Evolutionary conservation across 1,139 yeast species (phyloP), one percentile per base, ranked within the genome.

Genomic region (Candida tunisiensis): DNA sequence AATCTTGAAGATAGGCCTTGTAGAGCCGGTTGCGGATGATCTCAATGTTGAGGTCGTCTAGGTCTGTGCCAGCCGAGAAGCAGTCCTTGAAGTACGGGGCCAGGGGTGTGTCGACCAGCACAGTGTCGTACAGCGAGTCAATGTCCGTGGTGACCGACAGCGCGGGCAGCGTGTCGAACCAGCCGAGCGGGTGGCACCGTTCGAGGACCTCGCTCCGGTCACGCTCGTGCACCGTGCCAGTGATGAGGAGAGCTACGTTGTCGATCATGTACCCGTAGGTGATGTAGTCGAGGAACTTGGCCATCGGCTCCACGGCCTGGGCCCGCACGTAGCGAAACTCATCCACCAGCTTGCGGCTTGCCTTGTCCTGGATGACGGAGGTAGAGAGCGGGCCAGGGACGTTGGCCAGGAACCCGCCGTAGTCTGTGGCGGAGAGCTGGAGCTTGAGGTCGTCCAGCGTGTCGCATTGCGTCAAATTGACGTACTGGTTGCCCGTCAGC

Each of bases 251-350:
- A 16, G 91, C 80, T 25, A 88, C 94, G 51, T 91, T 91, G 57
- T 91, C 98, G 49, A 91, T 91, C 99, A 91, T 91, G 57, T 91
- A 91, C 8, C 95, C 92, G 50, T 83, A 88, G 25, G 91, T 74
- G 47, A 91, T 82, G 52, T 60, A 91, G 51, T 91, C 93, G 69
- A 91, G 65, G 47, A 85, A 83, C 49, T 72, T 69, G 26, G 82
- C 60, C 43, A 85, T 59, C 22, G 74, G 77, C 33, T 85, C 88
- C 21, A 77, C 72, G 2, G 94, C 73, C 51, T 88, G 93, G 23
- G 79, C 68, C 36, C 77, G 70, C 34, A 91, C 62, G 52, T 83
- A 88, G 37, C 78, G 73, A 54, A 83, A 91, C 51, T 88, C 93
- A 27, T 69, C 71, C 44, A 73, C 75, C 35, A 88, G 60, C 50